Conservation (phyloP, 495 filamentous ascomycete species). For the Poronia punctata region DNA sequence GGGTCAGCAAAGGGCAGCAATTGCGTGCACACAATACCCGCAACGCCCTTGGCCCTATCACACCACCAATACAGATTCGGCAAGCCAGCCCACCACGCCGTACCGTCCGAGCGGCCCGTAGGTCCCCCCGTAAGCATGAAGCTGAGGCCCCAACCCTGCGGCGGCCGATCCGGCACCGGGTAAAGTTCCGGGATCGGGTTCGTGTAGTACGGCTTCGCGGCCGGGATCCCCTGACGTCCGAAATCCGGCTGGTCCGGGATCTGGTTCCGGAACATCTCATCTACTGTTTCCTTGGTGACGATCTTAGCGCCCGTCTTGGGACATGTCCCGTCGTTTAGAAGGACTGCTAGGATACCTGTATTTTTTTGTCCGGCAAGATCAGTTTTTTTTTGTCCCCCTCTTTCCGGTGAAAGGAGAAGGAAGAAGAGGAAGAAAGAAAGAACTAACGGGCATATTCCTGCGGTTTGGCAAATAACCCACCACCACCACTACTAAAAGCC, state of each 20-base stretch:
- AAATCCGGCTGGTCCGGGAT: constrained; percentile 48
- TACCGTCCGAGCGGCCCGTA: constrained; percentile 42
- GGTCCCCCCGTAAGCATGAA: constrained; percentile 41
- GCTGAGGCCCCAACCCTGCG: constrained; percentile 54
- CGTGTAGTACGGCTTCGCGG: constrained; percentile 43
- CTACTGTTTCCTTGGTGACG: constrained; percentile 43
- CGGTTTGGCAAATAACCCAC: constrained; percentile 45
- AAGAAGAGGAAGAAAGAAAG: too few relatives aligned
- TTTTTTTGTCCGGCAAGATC: constrained; percentile 2
- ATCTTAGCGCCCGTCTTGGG: constrained; percentile 43
- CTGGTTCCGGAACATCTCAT: constrained; percentile 54
- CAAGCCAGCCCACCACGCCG: constrained; percentile 51
- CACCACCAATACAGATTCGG: constrained; percentile 55
- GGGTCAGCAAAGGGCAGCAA: constrained; percentile 50
- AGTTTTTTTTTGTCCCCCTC: constrained; percentile 12
- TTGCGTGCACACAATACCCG: constrained; percentile 49
- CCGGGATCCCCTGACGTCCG: constrained; percentile 32
- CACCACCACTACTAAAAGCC: constrained; percentile 50
- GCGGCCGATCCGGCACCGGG: constrained; percentile 40
- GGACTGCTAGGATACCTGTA: constrained; percentile 28
- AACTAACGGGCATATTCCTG: constrained; percentile 49
- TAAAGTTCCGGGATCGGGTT: constrained; percentile 41
- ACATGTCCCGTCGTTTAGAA: constrained; percentile 44
- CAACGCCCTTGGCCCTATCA: constrained; percentile 52
- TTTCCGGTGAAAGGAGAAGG: too few relatives aligned